Evolutionary conservation across 345 rosid genomes (phyloP), one percentile per base, ranked within the genome.

Genomic region (Melaleuca alternifolia): DNA sequence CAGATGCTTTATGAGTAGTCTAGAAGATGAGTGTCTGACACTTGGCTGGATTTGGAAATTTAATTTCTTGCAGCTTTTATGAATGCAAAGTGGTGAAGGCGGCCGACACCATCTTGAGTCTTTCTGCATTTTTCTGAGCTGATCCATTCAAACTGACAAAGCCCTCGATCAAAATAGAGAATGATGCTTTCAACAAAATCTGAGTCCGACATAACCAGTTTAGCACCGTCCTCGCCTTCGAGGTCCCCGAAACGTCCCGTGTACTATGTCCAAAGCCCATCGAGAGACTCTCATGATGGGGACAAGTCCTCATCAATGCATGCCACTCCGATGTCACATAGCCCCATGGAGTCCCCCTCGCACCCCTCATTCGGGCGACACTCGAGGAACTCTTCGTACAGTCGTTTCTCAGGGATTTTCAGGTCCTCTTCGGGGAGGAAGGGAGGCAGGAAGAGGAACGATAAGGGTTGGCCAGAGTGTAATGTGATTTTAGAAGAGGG

Each of bases 211-310:
- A 84, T 95, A 20, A 94, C 97, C 28, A 96, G 97, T 86, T 92
- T 92, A 44, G 95, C 96, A 26, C 94, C 98, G 52, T 95, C 96
- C 20, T 96, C 98, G 20, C 98, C 97, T 1, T 91, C 98, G 62
- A 88, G 96, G 91, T 95, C 98, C 20, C 96, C 97, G 6, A 96
- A 95, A 62, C 93, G 96, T 13, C 94, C 96, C 10, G 92, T 88
- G 6, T 95, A 95, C 89, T 95, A 89, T 82, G 97, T 95, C 44
- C 99, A 95, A 86, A 96, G 99, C 88, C 99, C 97, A 51, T 96
- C 97, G 26, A 92, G 99, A 65, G 99, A 96, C 90, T 96, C 99
- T 8, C 96, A 94, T n/a, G 98, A 95, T 89, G 98, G 98, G 14
- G 98, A 94, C 92, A 95, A 95, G 92, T 92, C 94, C 13, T 96